A percentile compares a stretch with the other conserved stretches of the same genome.
Evolutionary conservation across 345 rosid species (phyloP).

Genomic region (Erysimum cheiranthoides): DNA sequence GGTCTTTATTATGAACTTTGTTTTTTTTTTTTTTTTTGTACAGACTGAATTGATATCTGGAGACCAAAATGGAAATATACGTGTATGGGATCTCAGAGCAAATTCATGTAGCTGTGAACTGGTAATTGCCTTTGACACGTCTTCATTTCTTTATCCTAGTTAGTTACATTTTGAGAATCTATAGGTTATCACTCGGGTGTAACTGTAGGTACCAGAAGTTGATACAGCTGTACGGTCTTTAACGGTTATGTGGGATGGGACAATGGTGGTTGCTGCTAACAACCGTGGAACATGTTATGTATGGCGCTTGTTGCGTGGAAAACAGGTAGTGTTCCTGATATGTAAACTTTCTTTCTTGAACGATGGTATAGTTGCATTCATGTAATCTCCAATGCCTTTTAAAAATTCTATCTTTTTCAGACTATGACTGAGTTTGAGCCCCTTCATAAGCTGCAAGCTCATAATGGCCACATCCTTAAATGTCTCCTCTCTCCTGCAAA

Average conservation of each 20-base stretch:
- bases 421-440: constrained; percentile 96
- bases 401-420: constrained; percentile 42
- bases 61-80: constrained; percentile 94
- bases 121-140: constrained; percentile 50
- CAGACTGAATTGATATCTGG: constrained; percentile 97
- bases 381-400: neutral
- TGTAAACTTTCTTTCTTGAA: constrained; percentile 7
- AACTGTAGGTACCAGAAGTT: constrained; percentile 59
- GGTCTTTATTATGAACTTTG: neutral
- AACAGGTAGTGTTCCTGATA: constrained; percentile 55
- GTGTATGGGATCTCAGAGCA: constrained; percentile 98
- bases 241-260: constrained; percentile 97
- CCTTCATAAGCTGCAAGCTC: constrained; percentile 95
- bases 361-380: neutral
- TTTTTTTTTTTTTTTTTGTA: constrained; percentile 29
- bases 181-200: neutral
- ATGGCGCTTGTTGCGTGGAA: constrained; percentile 85
- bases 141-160: constrained; percentile 7
- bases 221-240: constrained; percentile 90
- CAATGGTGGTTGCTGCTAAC: constrained; percentile 96
- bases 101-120: constrained; percentile 94
- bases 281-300: constrained; percentile 93
- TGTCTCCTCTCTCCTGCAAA: constrained; percentile 92
- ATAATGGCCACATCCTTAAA: constrained; percentile 83
- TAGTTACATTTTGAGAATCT: constrained; percentile 16